These are phyloP conservation scores for Pleurotus giganteus DNA, from an alignment of 768 basidiomycete species.

Conservation along the genomic window DNA sequence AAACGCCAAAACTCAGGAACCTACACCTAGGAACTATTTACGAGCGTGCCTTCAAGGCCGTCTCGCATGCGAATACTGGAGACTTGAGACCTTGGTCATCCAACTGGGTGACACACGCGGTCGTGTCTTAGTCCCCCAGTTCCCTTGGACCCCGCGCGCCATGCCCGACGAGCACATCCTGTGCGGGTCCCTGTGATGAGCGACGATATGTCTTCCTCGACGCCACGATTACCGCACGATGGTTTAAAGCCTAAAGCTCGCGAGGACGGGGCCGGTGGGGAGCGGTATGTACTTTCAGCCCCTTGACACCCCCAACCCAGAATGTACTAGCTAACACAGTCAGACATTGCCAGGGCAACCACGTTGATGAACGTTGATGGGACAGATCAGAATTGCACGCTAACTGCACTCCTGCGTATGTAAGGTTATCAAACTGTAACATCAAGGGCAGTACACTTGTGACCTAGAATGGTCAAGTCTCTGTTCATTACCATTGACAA, in stretches of 20 bases:
- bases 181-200: too few species aligned
- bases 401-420: constrained; percentile 1
- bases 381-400: not conserved
- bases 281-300: not conserved
- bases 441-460: constrained; percentile 4
- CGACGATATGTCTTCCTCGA: not conserved
- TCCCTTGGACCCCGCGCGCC: too few species aligned
- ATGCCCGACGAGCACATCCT: not conserved
- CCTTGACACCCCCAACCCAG: not conserved
- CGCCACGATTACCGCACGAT: too few species aligned
- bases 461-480: constrained; percentile 8
- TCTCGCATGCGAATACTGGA: not conserved
- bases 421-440: not conserved
- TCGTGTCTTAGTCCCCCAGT: not conserved
- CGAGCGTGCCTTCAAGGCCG: not conserved
- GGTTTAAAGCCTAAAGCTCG: not conserved
- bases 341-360: constrained; percentile 8
- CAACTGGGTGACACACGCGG: not conserved
- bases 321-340: constrained; percentile 7
- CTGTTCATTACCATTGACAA: not conserved
- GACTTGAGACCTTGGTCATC: constrained; percentile 4
- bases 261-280: not conserved
- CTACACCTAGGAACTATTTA: not conserved
- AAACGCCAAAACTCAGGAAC: constrained; percentile 6
- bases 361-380: not conserved